Percentiles rank a stretch among this genome's conserved stretches.
Conservation (phyloP, 2,329 filamentous ascomycete genomes). For the Cercospora sp. region DNA sequence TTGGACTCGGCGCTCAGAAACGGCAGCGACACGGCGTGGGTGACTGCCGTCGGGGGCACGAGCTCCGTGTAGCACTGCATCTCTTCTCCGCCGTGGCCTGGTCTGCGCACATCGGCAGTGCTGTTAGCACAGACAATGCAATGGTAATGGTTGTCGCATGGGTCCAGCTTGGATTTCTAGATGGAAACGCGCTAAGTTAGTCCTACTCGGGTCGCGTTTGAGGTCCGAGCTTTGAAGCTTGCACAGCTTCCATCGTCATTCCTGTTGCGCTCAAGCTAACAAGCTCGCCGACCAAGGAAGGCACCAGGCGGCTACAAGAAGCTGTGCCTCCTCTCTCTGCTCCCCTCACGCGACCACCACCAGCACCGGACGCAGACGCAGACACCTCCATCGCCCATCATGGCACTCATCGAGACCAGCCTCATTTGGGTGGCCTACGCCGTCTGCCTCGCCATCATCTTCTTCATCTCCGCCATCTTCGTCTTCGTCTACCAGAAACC, state of each 20-base stretch:
- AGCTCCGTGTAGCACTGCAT: conserved; percentile 99
- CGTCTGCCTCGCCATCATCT: conserved; percentile 72
- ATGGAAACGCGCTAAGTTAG: not conserved
- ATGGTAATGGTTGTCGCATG: not conserved
- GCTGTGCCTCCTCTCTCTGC: not conserved
- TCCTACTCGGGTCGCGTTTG: not conserved
- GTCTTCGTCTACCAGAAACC: conserved; percentile 90
- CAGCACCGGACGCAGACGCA: not conserved
- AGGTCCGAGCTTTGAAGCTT: not conserved
- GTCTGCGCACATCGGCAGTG: not conserved
- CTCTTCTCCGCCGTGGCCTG: not conserved
- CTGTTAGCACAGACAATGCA: not conserved
- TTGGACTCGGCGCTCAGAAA: conserved; percentile 73
- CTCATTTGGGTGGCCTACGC: conserved; percentile 96
- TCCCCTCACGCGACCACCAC: not conserved
- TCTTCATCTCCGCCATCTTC: conserved; percentile 77
- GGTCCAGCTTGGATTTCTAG: not conserved
- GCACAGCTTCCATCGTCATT: not conserved
- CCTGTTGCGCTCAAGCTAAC: not conserved
- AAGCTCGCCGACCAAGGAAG: not conserved
- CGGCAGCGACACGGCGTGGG: conserved; percentile 76
- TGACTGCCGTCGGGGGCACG: conserved; percentile 89
- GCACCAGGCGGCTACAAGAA: not conserved
- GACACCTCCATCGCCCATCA: conserved; percentile 35
- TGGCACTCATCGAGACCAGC: conserved; percentile 77